Conservation (phyloP, 192 early-diverging fungal genomes). For the Rhizophagus prolifer region DNA sequence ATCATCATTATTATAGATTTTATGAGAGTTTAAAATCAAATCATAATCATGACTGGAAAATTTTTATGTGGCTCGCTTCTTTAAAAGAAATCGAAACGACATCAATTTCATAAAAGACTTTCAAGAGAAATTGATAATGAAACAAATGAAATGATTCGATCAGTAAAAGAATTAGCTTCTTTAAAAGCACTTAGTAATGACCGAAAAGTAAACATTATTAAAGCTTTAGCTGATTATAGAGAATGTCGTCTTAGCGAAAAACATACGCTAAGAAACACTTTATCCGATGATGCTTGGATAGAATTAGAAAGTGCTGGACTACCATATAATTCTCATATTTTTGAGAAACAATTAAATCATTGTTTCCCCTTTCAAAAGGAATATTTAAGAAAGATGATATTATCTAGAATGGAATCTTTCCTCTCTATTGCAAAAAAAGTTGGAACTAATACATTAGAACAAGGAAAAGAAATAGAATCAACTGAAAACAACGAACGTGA, state of each 20-base stretch:
- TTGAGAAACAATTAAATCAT: neutral
- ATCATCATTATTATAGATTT: too few species aligned
- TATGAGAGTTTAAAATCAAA: too few species aligned
- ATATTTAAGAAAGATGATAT: neutral
- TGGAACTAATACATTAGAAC: too few species aligned
- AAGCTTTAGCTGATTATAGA: neutral
- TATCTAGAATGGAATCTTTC: neutral
- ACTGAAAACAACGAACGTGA: too few species aligned
- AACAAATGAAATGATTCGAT: neutral
- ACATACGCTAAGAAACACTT: neutral
- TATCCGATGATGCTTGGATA: neutral
- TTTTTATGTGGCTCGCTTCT: too few species aligned
- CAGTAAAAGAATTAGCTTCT: too few species aligned
- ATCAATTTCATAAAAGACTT: too few species aligned
- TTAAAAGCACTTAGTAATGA: neutral
- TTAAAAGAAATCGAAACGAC: too few species aligned
- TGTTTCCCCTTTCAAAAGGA: neutral
- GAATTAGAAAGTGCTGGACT: neutral
- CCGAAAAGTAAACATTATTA: neutral
- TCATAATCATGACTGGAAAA: too few species aligned
- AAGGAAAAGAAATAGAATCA: neutral
- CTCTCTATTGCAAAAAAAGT: too few species aligned
- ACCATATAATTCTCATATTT: neutral
- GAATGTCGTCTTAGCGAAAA: neutral
- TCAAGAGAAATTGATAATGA: too few species aligned